phyloP scores from a whole-genome alignment of 2,329 filamentous ascomycete genomes.

The Colletotrichum lentis region DNA sequence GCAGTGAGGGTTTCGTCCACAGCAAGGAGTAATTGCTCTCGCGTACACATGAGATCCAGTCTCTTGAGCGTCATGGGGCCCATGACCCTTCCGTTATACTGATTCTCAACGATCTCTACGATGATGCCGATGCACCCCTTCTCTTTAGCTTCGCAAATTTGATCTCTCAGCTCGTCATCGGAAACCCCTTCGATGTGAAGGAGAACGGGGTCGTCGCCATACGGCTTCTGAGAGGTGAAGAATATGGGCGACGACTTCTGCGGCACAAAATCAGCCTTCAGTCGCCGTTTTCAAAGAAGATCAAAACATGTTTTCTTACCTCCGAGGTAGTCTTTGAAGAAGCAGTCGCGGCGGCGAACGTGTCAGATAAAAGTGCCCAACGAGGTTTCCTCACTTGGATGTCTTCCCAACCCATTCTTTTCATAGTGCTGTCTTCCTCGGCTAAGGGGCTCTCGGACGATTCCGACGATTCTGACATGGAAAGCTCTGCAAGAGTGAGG shows the following conservation, averaged over 20 bases:
- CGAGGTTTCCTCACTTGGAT: conserved; percentile 39
- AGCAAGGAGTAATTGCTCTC: conserved; percentile 38
- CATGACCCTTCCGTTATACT: conserved; percentile 41
- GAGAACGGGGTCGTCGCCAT: conserved; percentile 38
- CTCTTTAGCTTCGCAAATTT: conserved; percentile 39
- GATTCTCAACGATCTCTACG: conserved; percentile 41
- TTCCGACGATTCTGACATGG: conserved; percentile 33
- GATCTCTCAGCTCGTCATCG: conserved; percentile 35
- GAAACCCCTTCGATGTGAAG: conserved; percentile 38
- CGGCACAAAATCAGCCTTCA: too few species aligned
- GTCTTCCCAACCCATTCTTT: conserved; percentile 40
- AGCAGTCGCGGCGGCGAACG: conserved; percentile 40
- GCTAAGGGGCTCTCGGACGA: conserved; percentile 35
- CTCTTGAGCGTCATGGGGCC: conserved; percentile 33
- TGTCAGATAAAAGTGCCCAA: conserved; percentile 40
- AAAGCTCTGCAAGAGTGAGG: conserved; percentile 38
- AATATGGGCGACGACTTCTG: neutral
- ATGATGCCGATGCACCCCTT: conserved; percentile 41
- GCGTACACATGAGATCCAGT: conserved; percentile 36
- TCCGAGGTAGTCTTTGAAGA: conserved; percentile 35
- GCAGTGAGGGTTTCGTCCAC: conserved; percentile 42
- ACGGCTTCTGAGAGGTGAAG: neutral
- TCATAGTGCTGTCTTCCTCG: conserved; percentile 38
- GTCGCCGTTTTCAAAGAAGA: neutral
- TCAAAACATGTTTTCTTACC: conserved; percentile 5